Evolutionary conservation across 305 asterid species (phyloP).

Genomic region (Solanum hybrid): DNA sequence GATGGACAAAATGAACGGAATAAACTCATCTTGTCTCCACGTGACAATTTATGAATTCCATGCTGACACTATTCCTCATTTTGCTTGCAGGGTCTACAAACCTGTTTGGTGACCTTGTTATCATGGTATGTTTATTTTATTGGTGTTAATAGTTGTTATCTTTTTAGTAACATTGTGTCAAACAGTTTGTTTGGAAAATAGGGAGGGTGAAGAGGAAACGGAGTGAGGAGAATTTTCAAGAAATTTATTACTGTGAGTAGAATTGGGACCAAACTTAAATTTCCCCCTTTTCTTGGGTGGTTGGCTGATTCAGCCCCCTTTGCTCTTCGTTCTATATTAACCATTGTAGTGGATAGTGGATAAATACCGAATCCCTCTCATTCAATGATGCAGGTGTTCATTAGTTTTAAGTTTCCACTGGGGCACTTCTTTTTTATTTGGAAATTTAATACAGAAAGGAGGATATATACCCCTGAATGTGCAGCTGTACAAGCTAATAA

Average conservation of each 20-base stretch:
- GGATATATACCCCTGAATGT: neutral
- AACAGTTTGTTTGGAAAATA: neutral
- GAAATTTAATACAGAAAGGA: neutral
- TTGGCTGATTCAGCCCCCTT: neutral
- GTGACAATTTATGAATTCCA: neutral
- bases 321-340: neutral
- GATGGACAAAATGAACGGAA: neutral
- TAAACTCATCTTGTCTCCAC: neutral
- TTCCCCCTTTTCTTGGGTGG: neutral
- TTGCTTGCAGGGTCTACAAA: slow-evolving; percentile 73
- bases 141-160: neutral
- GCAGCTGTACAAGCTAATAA: neutral
- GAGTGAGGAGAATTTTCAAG: neutral
- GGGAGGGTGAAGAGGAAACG: neutral
- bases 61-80: slow-evolving; percentile 7
- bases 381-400: neutral
- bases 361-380: neutral
- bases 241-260: neutral
- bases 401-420: neutral
- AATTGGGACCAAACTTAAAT: neutral
- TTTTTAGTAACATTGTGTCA: neutral
- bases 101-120: slow-evolving; percentile 81
- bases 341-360: neutral
- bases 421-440: neutral
- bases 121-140: slow-evolving; percentile 58